These are phyloP conservation scores for Coniochaeta sp. DNA, from an alignment of 2,329 filamentous ascomycete genomes.

Conservation along the genomic window DNA sequence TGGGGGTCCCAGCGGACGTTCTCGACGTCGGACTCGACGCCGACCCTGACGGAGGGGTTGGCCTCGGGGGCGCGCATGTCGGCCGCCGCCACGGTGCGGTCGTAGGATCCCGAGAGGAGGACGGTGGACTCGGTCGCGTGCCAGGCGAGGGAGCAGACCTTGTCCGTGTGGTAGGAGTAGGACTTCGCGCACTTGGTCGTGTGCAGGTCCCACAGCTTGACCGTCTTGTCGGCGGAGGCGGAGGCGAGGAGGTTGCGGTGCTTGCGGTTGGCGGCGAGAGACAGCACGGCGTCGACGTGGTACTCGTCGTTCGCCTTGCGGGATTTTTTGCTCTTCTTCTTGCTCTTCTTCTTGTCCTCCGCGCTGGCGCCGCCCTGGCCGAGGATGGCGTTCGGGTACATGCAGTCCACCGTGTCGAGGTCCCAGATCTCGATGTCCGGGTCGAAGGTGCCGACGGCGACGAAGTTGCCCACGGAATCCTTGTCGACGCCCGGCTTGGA, in stretches of 20 bases:
- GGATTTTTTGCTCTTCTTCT: slow-evolving; percentile 88
- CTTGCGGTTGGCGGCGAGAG: slow-evolving; percentile 84
- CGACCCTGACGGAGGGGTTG: slow-evolving; percentile 69
- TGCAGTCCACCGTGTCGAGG: slow-evolving; percentile 89
- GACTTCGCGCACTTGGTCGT: slow-evolving; percentile 91
- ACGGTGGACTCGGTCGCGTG: slow-evolving; percentile 81
- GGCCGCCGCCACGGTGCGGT: slow-evolving; percentile 86
- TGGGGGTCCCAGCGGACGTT: slow-evolving; percentile 89
- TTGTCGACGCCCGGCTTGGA: slow-evolving; percentile 57
- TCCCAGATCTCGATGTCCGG: slow-evolving; percentile 99
- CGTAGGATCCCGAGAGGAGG: slow-evolving; percentile 88
- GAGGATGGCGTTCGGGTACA: slow-evolving; percentile 96
- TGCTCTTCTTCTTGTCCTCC: slow-evolving; percentile 62
- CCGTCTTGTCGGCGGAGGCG: slow-evolving; percentile 90
- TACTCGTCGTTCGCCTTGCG: slow-evolving; percentile 86
- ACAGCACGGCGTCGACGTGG: slow-evolving; percentile 89
- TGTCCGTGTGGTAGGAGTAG: slow-evolving; percentile 93
- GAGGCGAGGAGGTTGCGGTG: slow-evolving; percentile 94
- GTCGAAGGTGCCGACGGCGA: slow-evolving; percentile 94
- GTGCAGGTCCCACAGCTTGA: slow-evolving; percentile 96
- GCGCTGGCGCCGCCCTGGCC: slow-evolving; percentile 60
- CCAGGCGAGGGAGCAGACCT: slow-evolving; percentile 95
- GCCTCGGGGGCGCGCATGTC: slow-evolving; percentile 93
- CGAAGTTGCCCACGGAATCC: slow-evolving; percentile 75
- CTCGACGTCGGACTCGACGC: slow-evolving; percentile 93